Percentiles rank a stretch among this genome's conserved stretches.
phyloP scores from a whole-genome alignment of 2,329 filamentous ascomycete species.

The Venturia asperata region DNA sequence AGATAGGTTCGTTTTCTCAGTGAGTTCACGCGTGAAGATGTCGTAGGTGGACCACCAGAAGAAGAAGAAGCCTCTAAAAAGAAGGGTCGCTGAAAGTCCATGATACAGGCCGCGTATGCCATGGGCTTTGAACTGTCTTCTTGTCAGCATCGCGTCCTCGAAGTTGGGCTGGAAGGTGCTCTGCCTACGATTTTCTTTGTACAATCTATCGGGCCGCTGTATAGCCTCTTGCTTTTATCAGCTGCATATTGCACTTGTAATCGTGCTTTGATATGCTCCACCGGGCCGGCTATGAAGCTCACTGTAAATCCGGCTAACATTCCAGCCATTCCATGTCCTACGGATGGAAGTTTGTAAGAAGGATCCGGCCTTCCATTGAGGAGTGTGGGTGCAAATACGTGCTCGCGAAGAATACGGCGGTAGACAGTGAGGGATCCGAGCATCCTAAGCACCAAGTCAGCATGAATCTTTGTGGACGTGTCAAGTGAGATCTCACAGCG shows the following conservation, averaged over 20 bases:
- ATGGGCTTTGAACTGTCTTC: constrained; percentile 43
- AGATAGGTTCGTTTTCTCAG: constrained; percentile 60
- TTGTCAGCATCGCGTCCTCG: background rate
- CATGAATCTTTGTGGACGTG: background rate
- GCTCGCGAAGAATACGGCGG: constrained; percentile 71
- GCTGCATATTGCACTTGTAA: constrained; percentile 91
- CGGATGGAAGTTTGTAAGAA: constrained; percentile 54
- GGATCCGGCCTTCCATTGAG: constrained; percentile 24
- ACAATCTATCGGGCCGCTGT: constrained; percentile 83
- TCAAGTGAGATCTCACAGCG: constrained; percentile 41
- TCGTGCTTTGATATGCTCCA: constrained; percentile 91
- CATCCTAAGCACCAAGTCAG: constrained; percentile 47
- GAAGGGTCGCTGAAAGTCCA: constrained; percentile 72
- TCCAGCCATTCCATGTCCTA: constrained; percentile 84
- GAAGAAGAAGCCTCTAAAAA: constrained; percentile 93
- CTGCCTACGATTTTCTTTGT: constrained; percentile 54
- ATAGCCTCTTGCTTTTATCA: constrained; percentile 67
- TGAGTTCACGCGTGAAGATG: constrained; percentile 63
- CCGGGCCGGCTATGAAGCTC: constrained; percentile 83
- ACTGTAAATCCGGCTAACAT: constrained; percentile 84
- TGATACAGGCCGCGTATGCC: constrained; percentile 78
- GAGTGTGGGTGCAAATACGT: constrained; percentile 54
- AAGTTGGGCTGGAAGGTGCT: constrained; percentile 2
- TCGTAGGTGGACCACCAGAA: constrained; percentile 99
- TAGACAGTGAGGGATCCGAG: constrained; percentile 87